Percentiles rank a stretch among this genome's conserved stretches.
Conservation (phyloP, 176 grass and related monocot genomes). For the Triticum turgidum region DNA sequence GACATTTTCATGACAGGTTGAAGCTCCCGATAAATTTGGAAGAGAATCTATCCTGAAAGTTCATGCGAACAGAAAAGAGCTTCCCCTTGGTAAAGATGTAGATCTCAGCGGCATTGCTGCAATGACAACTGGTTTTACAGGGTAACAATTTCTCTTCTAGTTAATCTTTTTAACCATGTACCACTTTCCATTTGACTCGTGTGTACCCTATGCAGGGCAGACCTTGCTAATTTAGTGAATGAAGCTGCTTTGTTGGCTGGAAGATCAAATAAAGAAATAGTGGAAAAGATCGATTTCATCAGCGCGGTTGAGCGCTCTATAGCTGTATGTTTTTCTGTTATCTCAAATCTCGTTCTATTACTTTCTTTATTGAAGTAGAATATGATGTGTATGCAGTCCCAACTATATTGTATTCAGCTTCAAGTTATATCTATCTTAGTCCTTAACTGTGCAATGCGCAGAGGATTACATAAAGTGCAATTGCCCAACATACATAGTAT, state of each 20-base stretch:
- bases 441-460: conserved; percentile 7
- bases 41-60: conserved; percentile 97
- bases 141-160: conserved; percentile 44
- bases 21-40: conserved; percentile 87
- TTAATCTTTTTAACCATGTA: conserved; percentile 17
- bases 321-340: conserved; percentile 76
- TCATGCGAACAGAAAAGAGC: conserved; percentile 86
- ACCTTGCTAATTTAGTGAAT: conserved; percentile 99
- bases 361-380: not conserved
- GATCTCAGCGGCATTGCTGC: conserved; percentile 84
- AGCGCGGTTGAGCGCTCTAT: conserved; percentile 94
- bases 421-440: conserved; percentile 23
- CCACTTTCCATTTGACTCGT: conserved; percentile 28
- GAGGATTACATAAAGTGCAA: not conserved
- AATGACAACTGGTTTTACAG: conserved; percentile 99
- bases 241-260: conserved; percentile 99
- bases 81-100: conserved; percentile 88
- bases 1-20: conserved; percentile 64
- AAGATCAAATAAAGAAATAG: conserved; percentile 80
- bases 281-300: conserved; percentile 98
- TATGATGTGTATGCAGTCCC: not conserved
- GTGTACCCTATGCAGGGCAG: conserved; percentile 74
- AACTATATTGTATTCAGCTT: not conserved
- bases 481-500: not conserved
- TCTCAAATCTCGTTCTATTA: not conserved